Percentiles rank a stretch among this genome's conserved stretches.
These are phyloP conservation scores for Hemisphaericaspora subhashii DNA, from an alignment of 1,139 yeast species.

Conservation along the genomic window DNA sequence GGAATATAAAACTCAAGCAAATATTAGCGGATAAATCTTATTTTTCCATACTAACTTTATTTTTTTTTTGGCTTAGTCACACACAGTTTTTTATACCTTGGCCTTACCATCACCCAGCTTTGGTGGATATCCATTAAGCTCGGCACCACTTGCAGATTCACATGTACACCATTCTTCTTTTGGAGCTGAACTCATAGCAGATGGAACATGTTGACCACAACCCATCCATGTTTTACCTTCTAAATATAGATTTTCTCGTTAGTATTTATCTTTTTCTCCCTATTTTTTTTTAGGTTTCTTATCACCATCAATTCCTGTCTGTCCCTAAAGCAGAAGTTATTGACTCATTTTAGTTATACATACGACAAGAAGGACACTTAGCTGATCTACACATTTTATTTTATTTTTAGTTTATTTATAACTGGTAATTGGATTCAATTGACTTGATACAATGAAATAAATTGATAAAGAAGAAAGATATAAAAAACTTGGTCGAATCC, in stretches of 20 bases:
- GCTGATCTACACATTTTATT: slow-evolving; percentile 22
- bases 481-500: neutral
- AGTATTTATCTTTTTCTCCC: slow-evolving; percentile 4
- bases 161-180: slow-evolving; percentile 39
- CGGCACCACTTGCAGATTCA: slow-evolving; percentile 18
- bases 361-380: slow-evolving; percentile 19
- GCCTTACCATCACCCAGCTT: slow-evolving; percentile 18
- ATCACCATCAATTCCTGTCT: neutral
- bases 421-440: neutral
- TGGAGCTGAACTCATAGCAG: slow-evolving; percentile 37
- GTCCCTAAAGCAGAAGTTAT: neutral
- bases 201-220: slow-evolving; percentile 45
- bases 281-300: no score
- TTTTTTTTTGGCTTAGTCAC: no score
- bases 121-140: slow-evolving; percentile 18
- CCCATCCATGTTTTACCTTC: slow-evolving; percentile 43
- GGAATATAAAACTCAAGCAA: no score
- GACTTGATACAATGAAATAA: neutral
- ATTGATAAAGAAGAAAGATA: slow-evolving; percentile 1
- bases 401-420: neutral
- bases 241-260: slow-evolving; percentile 11
- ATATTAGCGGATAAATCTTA: neutral
- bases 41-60: neutral
- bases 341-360: no score
- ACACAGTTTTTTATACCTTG: no score